Percentiles rank a stretch among this genome's conserved stretches.
phyloP scores from a whole-genome alignment of 2,329 filamentous ascomycete genomes.

The Claviceps africana region DNA sequence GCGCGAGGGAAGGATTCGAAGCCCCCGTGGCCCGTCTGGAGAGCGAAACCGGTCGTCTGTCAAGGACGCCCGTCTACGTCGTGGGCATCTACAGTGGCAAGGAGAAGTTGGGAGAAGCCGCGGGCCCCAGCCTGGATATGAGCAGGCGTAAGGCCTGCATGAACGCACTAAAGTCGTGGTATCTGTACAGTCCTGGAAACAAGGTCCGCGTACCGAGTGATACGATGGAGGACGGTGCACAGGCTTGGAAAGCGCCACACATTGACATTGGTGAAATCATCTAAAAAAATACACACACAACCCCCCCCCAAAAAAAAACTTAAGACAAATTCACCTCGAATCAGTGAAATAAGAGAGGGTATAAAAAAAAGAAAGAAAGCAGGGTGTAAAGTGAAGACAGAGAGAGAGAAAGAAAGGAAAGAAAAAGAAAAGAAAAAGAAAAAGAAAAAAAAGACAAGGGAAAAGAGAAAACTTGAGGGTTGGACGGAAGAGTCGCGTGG shows the following conservation, averaged over 20 bases:
- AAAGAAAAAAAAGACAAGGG: background rate
- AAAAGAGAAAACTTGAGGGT: too few relatives aligned
- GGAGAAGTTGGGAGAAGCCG: slow-evolving; percentile 87
- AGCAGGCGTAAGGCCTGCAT: slow-evolving; percentile 70
- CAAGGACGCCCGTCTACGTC: slow-evolving; percentile 77
- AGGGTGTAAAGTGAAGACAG: too few relatives aligned
- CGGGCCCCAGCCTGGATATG: slow-evolving; percentile 62
- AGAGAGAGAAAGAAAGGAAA: too few relatives aligned
- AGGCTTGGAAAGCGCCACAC: slow-evolving; percentile 51
- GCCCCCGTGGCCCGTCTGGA: slow-evolving; percentile 73
- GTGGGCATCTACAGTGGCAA: slow-evolving; percentile 86
- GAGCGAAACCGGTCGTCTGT: slow-evolving; percentile 77
- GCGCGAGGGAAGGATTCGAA: slow-evolving; percentile 80
- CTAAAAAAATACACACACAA: slow-evolving; percentile 14
- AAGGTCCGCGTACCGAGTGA: slow-evolving; percentile 55
- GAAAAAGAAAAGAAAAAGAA: background rate
- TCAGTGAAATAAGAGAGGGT: background rate
- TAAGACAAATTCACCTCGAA: background rate
- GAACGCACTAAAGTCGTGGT: slow-evolving; percentile 83
- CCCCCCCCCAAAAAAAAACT: background rate
- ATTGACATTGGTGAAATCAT: slow-evolving; percentile 61
- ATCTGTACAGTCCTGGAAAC: slow-evolving; percentile 72
- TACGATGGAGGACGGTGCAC: slow-evolving; percentile 46
- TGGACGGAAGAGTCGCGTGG: too few relatives aligned
- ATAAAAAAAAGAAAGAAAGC: too few relatives aligned